These are phyloP conservation scores for Phaffomyces opuntiae DNA, from an alignment of 805 yeast genomes.

Conservation along the genomic window DNA sequence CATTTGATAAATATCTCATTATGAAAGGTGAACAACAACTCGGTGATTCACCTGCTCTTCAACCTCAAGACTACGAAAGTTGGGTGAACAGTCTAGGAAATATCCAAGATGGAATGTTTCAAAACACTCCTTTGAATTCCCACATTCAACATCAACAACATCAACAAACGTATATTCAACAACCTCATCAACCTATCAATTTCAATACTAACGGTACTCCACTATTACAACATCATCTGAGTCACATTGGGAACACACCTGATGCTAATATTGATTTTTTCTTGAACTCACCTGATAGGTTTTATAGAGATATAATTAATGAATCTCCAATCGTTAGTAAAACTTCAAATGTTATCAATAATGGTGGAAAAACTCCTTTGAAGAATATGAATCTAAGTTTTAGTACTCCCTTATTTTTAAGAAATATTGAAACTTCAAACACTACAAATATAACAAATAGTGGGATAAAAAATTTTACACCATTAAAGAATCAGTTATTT, in stretches of 20 bases:
- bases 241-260: slow-evolving; percentile 1
- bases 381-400: slow-evolving; percentile 16
- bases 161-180: slow-evolving; percentile 1
- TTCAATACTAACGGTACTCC: slow-evolving; percentile 1
- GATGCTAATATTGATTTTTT: slow-evolving; percentile 11
- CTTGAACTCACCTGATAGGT: slow-evolving; percentile 22
- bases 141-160: slow-evolving; percentile 8
- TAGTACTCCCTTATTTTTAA: slow-evolving; percentile 22
- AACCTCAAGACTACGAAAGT: slow-evolving; percentile 20
- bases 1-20: neutral
- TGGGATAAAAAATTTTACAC: slow-evolving; percentile 14
- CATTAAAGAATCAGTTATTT: slow-evolving; percentile 20
- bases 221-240: slow-evolving; percentile 2
- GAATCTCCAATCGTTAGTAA: slow-evolving; percentile 21
- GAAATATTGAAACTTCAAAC: slow-evolving; percentile 12
- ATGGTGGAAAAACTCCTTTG: slow-evolving; percentile 21
- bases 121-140: slow-evolving; percentile 20
- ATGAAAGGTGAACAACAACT: slow-evolving; percentile 1
- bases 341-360: slow-evolving; percentile 13
- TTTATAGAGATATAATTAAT: slow-evolving; percentile 22
- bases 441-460: neutral
- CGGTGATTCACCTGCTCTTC: slow-evolving; percentile 6
- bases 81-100: slow-evolving; percentile 22
- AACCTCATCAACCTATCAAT: slow-evolving; percentile 3
- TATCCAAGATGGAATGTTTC: slow-evolving; percentile 22